phyloP scores from a whole-genome alignment of 768 basidiomycete genomes.

The Trametes maxima region DNA sequence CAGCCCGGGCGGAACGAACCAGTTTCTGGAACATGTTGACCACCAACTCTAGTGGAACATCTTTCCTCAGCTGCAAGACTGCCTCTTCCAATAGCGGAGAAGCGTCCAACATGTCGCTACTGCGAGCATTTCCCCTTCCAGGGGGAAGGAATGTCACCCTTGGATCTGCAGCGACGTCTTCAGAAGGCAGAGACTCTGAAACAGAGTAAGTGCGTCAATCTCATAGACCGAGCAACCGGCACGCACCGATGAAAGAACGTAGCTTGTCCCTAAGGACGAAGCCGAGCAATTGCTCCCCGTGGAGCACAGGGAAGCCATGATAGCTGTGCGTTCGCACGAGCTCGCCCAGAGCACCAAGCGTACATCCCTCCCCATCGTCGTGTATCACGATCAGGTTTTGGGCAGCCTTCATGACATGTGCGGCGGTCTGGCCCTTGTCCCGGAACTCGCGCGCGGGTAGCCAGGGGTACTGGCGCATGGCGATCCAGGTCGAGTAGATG shows the following conservation, averaged over 20 bases:
- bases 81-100: constrained; percentile 45
- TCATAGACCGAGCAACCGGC: not conserved
- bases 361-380: constrained; percentile 40
- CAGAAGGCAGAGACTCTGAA: constrained; percentile 29
- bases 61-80: constrained; percentile 63
- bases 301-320: constrained; percentile 69
- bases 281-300: constrained; percentile 54
- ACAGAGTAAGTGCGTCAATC: not conserved
- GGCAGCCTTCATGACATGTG: constrained; percentile 58
- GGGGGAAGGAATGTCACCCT: constrained; percentile 28
- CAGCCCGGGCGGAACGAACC: constrained; percentile 37
- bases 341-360: constrained; percentile 50
- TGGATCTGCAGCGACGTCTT: constrained; percentile 21
- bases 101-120: constrained; percentile 32
- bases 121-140: constrained; percentile 2
- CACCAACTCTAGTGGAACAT: constrained; percentile 70
- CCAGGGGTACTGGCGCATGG: constrained; percentile 72
- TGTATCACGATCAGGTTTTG: constrained; percentile 53
- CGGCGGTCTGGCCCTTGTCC: constrained; percentile 65
- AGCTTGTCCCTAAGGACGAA: constrained; percentile 63
- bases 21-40: constrained; percentile 77
- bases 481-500: constrained; percentile 74
- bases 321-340: constrained; percentile 49
- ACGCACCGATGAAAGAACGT: constrained; percentile 38
- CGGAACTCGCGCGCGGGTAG: constrained; percentile 65